A percentile compares a stretch with the other conserved stretches of the same genome.
Conservation (phyloP, 1,284 basidiomycete genomes). For the Amylostereum areolatum region DNA sequence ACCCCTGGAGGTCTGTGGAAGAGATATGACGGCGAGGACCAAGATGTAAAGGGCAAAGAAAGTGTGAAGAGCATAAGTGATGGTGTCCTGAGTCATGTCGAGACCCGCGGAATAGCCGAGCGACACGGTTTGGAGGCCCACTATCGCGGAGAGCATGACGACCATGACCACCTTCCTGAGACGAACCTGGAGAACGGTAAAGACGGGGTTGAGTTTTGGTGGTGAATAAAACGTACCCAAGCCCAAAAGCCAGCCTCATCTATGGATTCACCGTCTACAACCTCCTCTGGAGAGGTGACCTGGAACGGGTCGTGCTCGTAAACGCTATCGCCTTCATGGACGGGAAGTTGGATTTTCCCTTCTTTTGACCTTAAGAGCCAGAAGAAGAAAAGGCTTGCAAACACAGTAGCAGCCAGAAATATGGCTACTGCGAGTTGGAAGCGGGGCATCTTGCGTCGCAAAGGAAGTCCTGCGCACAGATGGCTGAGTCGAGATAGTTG, state of each 20-base stretch:
- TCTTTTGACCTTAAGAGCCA: slow-evolving; percentile 34
- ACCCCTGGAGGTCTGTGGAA: slow-evolving; percentile 42
- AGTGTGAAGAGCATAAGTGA: slow-evolving; percentile 44
- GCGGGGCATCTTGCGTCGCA: too few species aligned
- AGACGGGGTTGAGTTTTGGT: neutral
- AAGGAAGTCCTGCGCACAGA: too few species aligned
- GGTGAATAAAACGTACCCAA: slow-evolving; percentile 37
- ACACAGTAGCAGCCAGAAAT: slow-evolving; percentile 36
- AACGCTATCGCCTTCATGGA: slow-evolving; percentile 29
- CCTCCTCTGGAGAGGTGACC: slow-evolving; percentile 64
- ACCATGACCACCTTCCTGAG: slow-evolving; percentile 49
- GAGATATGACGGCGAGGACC: slow-evolving; percentile 43
- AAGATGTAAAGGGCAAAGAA: slow-evolving; percentile 59
- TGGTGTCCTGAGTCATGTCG: slow-evolving; percentile 30
- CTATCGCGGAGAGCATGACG: slow-evolving; percentile 35
- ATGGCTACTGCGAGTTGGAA: slow-evolving; percentile 54
- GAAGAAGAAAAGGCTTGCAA: slow-evolving; percentile 40
- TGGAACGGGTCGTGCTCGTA: slow-evolving; percentile 67
- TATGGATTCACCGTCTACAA: slow-evolving; percentile 71
- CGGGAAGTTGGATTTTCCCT: slow-evolving; percentile 54
- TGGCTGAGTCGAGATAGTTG: too few species aligned
- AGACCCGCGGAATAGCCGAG: slow-evolving; percentile 11
- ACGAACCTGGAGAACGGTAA: slow-evolving; percentile 36
- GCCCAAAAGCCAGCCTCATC: slow-evolving; percentile 70
- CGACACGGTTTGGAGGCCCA: slow-evolving; percentile 44